phyloP scores from a whole-genome alignment of 352 stramenopile species.

The Globisporangium irregulare region DNA sequence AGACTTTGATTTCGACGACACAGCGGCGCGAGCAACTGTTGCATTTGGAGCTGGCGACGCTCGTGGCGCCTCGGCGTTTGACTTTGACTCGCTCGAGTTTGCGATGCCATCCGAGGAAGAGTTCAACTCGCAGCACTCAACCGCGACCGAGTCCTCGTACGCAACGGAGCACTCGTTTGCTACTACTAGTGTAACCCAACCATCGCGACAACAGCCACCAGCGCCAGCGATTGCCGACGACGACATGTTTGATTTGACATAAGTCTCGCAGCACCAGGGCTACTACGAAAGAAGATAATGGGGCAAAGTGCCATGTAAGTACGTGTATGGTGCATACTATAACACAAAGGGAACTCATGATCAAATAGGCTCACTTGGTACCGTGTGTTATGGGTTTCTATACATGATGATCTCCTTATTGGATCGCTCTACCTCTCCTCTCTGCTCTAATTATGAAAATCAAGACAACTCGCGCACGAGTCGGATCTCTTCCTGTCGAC shows the following conservation, averaged over 20 bases:
- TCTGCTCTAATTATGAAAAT: neutral
- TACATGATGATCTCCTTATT: neutral
- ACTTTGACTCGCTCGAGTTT: conserved; percentile 68
- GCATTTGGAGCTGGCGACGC: conserved; percentile 23
- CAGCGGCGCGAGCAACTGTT: conserved; percentile 9
- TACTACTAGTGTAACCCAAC: conserved; percentile 9
- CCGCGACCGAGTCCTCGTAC: neutral
- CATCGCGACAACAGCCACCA: neutral
- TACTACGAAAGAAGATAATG: neutral
- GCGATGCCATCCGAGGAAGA: conserved; percentile 44
- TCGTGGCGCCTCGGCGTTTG: conserved; percentile 39
- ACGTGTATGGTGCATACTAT: neutral
- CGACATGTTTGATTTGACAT: conserved; percentile 76
- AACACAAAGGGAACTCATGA: neutral
- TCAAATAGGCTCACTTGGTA: neutral
- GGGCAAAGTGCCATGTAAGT: neutral
- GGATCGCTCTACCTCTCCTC: conserved; percentile 12
- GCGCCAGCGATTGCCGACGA: conserved; percentile 39
- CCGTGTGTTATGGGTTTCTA: neutral
- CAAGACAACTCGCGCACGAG: conserved; percentile 53
- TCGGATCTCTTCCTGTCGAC: conserved; percentile 50
- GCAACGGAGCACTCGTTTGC: conserved; percentile 8
- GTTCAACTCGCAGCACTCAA: conserved; percentile 20
- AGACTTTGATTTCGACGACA: conserved; percentile 9
- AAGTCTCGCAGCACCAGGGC: conserved; percentile 8